Conservation (phyloP, 2,329 filamentous ascomycete genomes). For the Beauveria caledonica region DNA sequence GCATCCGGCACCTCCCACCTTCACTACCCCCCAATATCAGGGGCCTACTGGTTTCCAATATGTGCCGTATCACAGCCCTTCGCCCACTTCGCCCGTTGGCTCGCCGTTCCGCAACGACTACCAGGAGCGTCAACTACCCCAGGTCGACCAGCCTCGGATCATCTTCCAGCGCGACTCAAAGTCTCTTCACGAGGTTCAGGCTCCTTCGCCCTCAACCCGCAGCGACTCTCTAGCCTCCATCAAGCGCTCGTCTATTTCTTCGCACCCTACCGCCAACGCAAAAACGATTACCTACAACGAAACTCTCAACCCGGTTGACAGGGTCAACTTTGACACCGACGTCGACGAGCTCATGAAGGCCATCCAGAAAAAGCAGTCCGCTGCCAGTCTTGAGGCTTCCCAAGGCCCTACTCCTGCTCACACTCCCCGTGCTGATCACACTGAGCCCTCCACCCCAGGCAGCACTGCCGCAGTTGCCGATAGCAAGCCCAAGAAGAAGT, state of each 20-base stretch:
- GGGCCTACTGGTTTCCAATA: conserved; percentile 36
- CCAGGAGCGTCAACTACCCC: conserved; percentile 21
- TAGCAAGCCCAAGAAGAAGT: conserved; percentile 45
- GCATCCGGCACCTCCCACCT: conserved; percentile 30
- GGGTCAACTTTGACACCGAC: conserved; percentile 67
- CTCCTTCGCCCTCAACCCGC: conserved; percentile 23
- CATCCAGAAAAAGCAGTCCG: conserved; percentile 61
- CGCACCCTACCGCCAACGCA: conserved; percentile 24
- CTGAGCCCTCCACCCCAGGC: conserved; percentile 24
- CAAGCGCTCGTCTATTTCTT: conserved; percentile 8
- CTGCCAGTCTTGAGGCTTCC: conserved; percentile 19
- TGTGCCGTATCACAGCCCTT: conserved; percentile 31
- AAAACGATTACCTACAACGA: conserved; percentile 39
- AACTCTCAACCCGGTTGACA: conserved; percentile 36
- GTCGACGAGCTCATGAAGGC: conserved; percentile 84
- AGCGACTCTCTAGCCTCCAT: conserved; percentile 26
- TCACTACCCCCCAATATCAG: conserved; percentile 35
- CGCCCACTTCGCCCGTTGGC: conserved; percentile 24
- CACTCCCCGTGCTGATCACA: conserved; percentile 3
- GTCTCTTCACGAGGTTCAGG: conserved; percentile 24
- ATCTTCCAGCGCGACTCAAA: conserved; percentile 21
- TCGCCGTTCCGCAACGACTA: conserved; percentile 27
- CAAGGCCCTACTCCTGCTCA: conserved; percentile 10
- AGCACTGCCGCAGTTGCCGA: conserved; percentile 21
- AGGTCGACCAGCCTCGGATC: conserved; percentile 18